Evolutionary conservation across 1,139 yeast species (phyloP), one percentile per base, ranked within the genome.

Genomic region (Kurtzmaniella quercitrusa): DNA sequence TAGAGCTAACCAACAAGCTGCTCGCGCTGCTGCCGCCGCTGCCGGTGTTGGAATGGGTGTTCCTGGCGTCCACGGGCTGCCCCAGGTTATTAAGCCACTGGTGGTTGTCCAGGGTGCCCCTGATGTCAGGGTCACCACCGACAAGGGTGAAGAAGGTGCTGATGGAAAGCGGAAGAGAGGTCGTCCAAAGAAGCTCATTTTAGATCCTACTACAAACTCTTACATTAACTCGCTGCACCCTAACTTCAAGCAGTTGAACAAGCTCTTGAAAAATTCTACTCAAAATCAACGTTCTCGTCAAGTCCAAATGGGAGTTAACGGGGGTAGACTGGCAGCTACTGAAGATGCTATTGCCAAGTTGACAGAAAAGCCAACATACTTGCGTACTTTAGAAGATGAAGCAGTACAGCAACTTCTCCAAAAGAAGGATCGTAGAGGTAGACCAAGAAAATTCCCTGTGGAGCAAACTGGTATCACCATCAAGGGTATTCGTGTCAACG

Each of bases 381-480:
- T 64, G 49, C 53, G 67, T 18, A 58, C 59, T 17, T 60, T 68
- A 40, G 66, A 62, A 39, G 71, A 68, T 34, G 63, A 59, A 17
- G 74, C 70, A 16, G 71, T 71, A 22, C 61, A 65, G 46, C 63
- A 65, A 43, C 58, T 72, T 38, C 55, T 72, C 33, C 60, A 61
- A 45, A 70, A 63, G 55, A 72, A 72, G 46, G 78, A 72, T 47
- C 63, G 62, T 45, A 55, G 78, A 43, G 81, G 81, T 12, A 60
- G 81, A 50, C 81, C 81, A 4, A 60, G 80, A 48, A 76, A 76
- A 50, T 72, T 73, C 47, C 76, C 79, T 0, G 59, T 71, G 11
- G 78, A 71, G 45, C 71, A 71, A 47, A 69, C 76, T n/a, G 78
- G 78, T 3, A 56, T 71, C 5, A 71, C 76, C 11, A 73, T 72